Evolutionary conservation across 306 rosid species (phyloP).

Genomic region (Alnus rubra): DNA sequence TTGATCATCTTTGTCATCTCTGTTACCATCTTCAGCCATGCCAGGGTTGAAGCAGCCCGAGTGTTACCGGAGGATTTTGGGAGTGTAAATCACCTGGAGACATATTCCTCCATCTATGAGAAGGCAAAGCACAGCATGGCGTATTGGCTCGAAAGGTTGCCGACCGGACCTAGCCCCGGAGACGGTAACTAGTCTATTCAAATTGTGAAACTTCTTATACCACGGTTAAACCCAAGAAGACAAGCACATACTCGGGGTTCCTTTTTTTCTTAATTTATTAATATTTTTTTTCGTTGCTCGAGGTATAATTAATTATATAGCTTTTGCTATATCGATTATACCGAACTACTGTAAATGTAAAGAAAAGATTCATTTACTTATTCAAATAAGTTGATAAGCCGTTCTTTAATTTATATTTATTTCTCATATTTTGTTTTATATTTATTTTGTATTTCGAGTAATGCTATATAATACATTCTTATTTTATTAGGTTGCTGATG

Average conservation of each 20-base stretch:
- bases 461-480: no score
- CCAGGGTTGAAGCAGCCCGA: slow-evolving; percentile 39
- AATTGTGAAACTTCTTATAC: neutral
- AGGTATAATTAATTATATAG: no score
- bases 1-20: neutral
- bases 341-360: no score
- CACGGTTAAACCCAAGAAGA: neutral
- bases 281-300: no score
- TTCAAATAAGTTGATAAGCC: no score
- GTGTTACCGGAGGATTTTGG: slow-evolving; percentile 20
- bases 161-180: slow-evolving; percentile 20
- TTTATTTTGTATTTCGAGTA: no score
- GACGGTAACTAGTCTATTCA: slow-evolving; percentile 17
- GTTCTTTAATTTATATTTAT: no score
- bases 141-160: slow-evolving; percentile 5
- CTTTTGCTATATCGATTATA: no score
- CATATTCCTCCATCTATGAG: neutral
- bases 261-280: no score
- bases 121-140: slow-evolving; percentile 7
- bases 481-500: no score
- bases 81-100: neutral
- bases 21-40: neutral
- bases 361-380: no score
- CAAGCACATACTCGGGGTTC: neutral
- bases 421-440: no score